Base-by-base conservation (phyloP, 2,329 filamentous ascomycete species). In the Podosphaera fusca region DNA sequence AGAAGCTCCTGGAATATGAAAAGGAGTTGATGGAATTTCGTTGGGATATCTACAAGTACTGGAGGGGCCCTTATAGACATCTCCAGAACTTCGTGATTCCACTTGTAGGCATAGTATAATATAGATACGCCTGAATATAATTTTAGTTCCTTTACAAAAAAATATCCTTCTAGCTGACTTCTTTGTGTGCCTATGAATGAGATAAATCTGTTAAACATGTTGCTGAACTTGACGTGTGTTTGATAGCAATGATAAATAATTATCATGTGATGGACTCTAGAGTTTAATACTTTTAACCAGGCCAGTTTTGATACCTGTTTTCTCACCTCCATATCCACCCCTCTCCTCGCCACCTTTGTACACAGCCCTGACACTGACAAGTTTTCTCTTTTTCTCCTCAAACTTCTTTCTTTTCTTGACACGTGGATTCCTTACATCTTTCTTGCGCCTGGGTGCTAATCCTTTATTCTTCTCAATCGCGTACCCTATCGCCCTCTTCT, bases 331-430 rank as follows among this genome's bases (percentile, higher is more conserved):
- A 73, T 98, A 98, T 56, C 88, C 85, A 66, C 87, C 85, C 66
- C 79, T 80, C 63, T 85, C 81, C 72, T 94, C 82, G 60, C 87
- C 85, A 63, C 87, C 87, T 70, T 88, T 87, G 73, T 89, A 96
- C 12, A 87, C 75, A 7, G 85, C 79, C 73, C 85, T 87, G 74
- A 89, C 86, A 67, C 84, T 90, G 65, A 80, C 81, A 67, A 96
- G 72, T 77, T 96, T 95, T 85, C 95, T 96, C 79, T 90, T 85
- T 78, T 94, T 95, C 70, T 88, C 84, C 68, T 94, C 88, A 69
- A 81, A 98, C 80, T 87, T 88, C 80, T 87, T 87, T 71, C 87
- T 81, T 84, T 95, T 96, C 84, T 96, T 98, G 62, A 96, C 90
- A 69, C 92, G 77, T 40, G 92, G 89, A 72, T 98, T 98, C 61